Conservation (phyloP, 768 basidiomycete species). For the Phylloporus arenicola region DNA sequence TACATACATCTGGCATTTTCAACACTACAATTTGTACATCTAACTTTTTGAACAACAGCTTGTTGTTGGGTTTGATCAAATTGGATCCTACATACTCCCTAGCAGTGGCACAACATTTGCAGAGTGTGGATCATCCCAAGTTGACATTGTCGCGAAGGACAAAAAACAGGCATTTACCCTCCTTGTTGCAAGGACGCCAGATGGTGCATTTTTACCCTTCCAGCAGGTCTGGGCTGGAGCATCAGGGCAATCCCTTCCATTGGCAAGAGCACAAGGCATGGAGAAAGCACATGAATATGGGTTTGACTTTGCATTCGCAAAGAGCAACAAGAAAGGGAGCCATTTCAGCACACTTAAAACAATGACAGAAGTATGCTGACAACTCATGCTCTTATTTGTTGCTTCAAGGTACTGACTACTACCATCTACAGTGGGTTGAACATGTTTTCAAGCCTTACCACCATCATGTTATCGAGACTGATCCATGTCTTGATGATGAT, state of each 20-base stretch:
- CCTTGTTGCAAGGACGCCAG: conserved; percentile 19
- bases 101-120: not conserved
- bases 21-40: too few relatives aligned
- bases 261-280: conserved; percentile 5
- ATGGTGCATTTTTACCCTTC: conserved; percentile 28
- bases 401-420: too few relatives aligned
- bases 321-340: conserved; percentile 15
- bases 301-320: conserved; percentile 20
- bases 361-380: conserved; percentile 23
- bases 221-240: conserved; percentile 28
- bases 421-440: conserved; percentile 7
- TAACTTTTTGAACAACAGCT: not conserved
- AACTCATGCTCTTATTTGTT: not conserved
- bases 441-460: conserved; percentile 14
- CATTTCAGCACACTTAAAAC: too few relatives aligned
- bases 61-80: not conserved
- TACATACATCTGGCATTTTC: not conserved
- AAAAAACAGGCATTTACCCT: conserved; percentile 31
- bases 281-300: conserved; percentile 5
- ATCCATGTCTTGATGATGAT: conserved; percentile 7
- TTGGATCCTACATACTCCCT: not conserved
- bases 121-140: not conserved
- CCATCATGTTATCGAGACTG: conserved; percentile 3
- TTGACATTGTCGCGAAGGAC: conserved; percentile 23
- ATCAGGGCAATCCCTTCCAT: conserved; percentile 15